These are phyloP conservation scores for Raphanus sativus DNA, from an alignment of 345 rosid genomes.

Conservation along the genomic window DNA sequence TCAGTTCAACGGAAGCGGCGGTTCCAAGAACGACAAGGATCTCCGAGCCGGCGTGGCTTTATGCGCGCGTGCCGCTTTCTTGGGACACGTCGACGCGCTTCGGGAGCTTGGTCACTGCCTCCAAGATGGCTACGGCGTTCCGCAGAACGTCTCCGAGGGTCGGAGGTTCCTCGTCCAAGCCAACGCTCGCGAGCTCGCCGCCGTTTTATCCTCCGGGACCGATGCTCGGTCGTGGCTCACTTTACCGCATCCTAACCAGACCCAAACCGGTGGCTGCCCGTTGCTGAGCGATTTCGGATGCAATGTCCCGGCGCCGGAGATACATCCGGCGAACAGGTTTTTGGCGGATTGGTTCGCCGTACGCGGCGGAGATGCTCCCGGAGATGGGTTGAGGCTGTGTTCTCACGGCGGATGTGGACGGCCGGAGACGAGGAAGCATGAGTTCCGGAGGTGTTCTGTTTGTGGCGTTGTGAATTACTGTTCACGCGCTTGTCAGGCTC, in stretches of 20 bases:
- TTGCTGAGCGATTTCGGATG: conserved; percentile 93
- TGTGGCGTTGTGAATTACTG: conserved; percentile 94
- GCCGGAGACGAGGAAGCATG: conserved; percentile 89
- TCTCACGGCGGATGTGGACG: conserved; percentile 88
- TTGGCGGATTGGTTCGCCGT: conserved; percentile 68
- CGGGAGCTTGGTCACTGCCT: conserved; percentile 99
- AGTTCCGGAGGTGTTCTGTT: conserved; percentile 88
- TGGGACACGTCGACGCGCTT: conserved; percentile 84
- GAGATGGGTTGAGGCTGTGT: conserved; percentile 69
- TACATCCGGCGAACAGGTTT: conserved; percentile 74
- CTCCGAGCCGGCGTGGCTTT: conserved; percentile 89
- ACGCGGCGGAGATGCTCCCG: conserved; percentile 47
- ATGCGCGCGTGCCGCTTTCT: conserved; percentile 88
- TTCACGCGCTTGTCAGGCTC: conserved; percentile 95
- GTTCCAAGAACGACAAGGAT: conserved; percentile 88
- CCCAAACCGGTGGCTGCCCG: conserved; percentile 54
- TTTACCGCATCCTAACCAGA: conserved; percentile 44
- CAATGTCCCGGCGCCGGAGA: conserved; percentile 94
- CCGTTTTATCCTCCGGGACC: conserved; percentile 54
- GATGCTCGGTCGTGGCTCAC: conserved; percentile 52
- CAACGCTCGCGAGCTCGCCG: conserved; percentile 84
- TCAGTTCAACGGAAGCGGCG: conserved; percentile 98
- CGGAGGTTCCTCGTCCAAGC: conserved; percentile 91
- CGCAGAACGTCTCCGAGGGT: conserved; percentile 76
- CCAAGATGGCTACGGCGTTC: conserved; percentile 94